Base-by-base conservation (phyloP, 106 monocot genomes). In the Ottelia alismoides region DNA sequence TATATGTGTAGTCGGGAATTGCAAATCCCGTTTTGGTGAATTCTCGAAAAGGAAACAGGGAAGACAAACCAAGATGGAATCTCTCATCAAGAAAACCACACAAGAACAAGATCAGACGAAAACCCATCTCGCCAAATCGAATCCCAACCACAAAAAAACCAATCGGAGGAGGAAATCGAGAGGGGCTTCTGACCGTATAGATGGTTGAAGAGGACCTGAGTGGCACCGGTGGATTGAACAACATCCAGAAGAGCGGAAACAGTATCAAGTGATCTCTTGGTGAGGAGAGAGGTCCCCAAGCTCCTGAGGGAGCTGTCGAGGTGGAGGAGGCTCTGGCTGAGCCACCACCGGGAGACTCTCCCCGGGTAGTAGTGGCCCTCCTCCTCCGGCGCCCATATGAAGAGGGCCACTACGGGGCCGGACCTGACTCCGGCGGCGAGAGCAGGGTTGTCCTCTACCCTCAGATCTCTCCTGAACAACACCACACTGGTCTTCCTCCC, bases 401-500 rank as follows among this genome's bases (percentile, higher is more conserved):
- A 93, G 2, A 83, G 70, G 2, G 83, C 31, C 26, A 87, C 64
- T 44, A 93, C 87, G 3, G 62, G 26, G 20, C 92, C 92, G 18
- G 70, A 49, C 52, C 87, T 73, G 32, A 84, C 87, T 20, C 75
- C 92, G 0, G 87, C 82, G 0, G 87, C 79, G 14, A 93, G 56
- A 2, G 92, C 92, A 0, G 92, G 92, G 80, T 93, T 93, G 67
- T 93, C 92, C 61, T 93, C 92, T 43, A 93, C 67, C 51, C 92
- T 72, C 53, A 93, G 72, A 49, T 93, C 92, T 40, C 92, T 76
- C 61, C 87, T 69, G 75, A 93, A 93, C 92, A 87, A 87, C 49
- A 93, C 92, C 54, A 93, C 55, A 56, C 75, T 70, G 1, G 27
- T 82, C 45, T 25, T 69, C 21, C 29, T 27, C 2, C 22, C 49